Percentiles rank a stretch among this genome's conserved stretches.
Evolutionary conservation across 139 green algal species (phyloP).

Genomic region (Desmodesmus armatus): DNA sequence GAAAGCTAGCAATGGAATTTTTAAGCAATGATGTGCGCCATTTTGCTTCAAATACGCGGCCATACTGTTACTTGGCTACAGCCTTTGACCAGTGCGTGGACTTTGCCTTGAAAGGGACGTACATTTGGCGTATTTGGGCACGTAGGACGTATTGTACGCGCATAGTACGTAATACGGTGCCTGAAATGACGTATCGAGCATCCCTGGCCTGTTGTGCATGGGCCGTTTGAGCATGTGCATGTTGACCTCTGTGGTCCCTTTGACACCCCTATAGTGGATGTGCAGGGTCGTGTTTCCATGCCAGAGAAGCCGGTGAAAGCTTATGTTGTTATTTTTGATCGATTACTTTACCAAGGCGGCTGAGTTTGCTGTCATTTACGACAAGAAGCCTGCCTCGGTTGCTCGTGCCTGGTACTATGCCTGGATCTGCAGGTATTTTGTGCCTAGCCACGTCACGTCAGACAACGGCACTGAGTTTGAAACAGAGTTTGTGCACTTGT

Average conservation of each 20-base stretch:
- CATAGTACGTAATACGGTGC: no score
- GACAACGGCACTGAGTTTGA: slow-evolving; percentile 19
- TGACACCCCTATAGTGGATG: background rate
- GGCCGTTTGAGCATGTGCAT: slow-evolving; percentile 26
- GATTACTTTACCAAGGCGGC: slow-evolving; percentile 18
- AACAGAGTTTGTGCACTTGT: background rate
- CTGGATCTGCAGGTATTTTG: slow-evolving; percentile 27
- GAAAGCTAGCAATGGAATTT: no score
- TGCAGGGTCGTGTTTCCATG: background rate
- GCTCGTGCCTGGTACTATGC: background rate
- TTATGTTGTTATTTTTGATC: background rate
- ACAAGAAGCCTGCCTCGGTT: background rate
- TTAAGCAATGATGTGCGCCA: no score
- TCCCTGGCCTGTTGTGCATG: no score
- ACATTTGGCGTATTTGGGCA: no score
- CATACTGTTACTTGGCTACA: no score
- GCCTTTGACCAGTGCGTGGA: no score
- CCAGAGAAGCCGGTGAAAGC: background rate
- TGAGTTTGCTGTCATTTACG: slow-evolving; percentile 1
- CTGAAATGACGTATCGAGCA: no score
- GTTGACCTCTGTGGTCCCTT: slow-evolving; percentile 17
- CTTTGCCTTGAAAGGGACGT: no score
- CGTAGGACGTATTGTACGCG: no score
- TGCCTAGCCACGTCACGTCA: slow-evolving; percentile 3
- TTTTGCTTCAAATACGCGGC: no score